Percentiles rank a stretch among this genome's conserved stretches.
Conservation (phyloP, 257 asterid species). For the Salvia splendens region DNA sequence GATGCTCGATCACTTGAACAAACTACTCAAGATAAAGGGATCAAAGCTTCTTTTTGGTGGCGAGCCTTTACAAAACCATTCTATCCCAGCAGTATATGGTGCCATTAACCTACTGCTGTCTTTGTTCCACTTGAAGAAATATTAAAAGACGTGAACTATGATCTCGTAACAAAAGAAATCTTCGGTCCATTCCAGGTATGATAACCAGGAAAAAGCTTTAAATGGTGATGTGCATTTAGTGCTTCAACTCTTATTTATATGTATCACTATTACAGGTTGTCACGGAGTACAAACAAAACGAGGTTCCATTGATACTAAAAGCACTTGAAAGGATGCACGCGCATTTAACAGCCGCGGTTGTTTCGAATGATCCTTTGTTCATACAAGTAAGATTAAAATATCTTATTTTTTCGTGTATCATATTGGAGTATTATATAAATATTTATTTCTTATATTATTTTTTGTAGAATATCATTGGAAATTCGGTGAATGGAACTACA, state of each 20-base stretch:
- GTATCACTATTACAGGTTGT: conserved; percentile 34
- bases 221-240: too few species aligned
- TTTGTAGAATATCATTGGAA: conserved; percentile 77
- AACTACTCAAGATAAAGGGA: conserved; percentile 81
- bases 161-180: conserved; percentile 76
- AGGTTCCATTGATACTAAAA: conserved; percentile 61
- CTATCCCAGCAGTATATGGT: conserved; percentile 83
- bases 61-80: conserved; percentile 68
- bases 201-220: too few species aligned
- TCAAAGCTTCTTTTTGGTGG: conserved; percentile 89
- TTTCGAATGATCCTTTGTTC: conserved; percentile 82
- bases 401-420: not conserved
- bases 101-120: conserved; percentile 95
- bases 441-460: not conserved
- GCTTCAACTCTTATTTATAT: too few species aligned
- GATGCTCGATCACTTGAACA: conserved; percentile 72
- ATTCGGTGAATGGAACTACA: conserved; percentile 93
- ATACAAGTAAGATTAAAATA: conserved; percentile 54
- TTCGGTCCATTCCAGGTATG: conserved; percentile 96
- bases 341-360: conserved; percentile 92
- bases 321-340: conserved; percentile 94
- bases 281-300: conserved; percentile 71
- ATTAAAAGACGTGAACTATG: conserved; percentile 63
- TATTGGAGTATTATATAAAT: not conserved
- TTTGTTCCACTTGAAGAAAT: conserved; percentile 87